phyloP scores from a whole-genome alignment of 1,284 basidiomycete species.

The Ceratorhiza oryzae-sativae region DNA sequence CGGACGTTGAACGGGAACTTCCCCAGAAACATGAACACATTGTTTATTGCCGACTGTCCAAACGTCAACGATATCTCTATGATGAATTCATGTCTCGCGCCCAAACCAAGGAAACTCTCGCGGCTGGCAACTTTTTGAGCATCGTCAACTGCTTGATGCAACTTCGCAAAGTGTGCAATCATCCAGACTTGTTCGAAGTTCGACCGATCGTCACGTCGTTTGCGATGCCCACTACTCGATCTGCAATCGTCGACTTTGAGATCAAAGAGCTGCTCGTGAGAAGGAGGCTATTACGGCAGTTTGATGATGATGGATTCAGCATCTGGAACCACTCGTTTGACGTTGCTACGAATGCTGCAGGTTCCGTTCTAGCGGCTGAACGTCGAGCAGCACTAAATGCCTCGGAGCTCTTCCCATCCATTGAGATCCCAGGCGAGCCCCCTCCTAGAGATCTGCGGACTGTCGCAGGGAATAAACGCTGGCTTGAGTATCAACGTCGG shows the following conservation, averaged over 20 bases:
- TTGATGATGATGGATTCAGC: constrained; percentile 67
- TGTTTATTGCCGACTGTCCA: constrained; percentile 89
- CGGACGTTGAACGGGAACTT: constrained; percentile 95
- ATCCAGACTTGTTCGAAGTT: constrained; percentile 95
- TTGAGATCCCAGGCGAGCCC: constrained; percentile 63
- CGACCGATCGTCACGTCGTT: constrained; percentile 94
- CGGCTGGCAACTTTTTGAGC: constrained; percentile 79
- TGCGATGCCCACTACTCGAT: constrained; percentile 71
- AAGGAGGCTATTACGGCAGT: constrained; percentile 68
- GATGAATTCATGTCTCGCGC: constrained; percentile 98
- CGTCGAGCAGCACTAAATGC: constrained; percentile 72
- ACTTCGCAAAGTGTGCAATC: constrained; percentile 93
- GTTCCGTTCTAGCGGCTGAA: constrained; percentile 61
- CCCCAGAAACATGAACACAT: constrained; percentile 96
- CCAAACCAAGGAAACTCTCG: constrained; percentile 84
- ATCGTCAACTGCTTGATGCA: constrained; percentile 99
- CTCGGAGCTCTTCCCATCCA: constrained; percentile 67
- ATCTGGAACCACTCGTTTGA: constrained; percentile 50
- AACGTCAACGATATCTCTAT: constrained; percentile 94
- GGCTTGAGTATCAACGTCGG: constrained; percentile 64
- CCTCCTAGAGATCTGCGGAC: constrained; percentile 78
- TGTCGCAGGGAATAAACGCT: constrained; percentile 72
- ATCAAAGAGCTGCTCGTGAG: constrained; percentile 89
- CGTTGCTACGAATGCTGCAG: constrained; percentile 47
- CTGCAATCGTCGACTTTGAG: constrained; percentile 84